Evolutionary conservation across 2,329 filamentous ascomycete species (phyloP).

Genomic region (Aaosphaeria arxii): DNA sequence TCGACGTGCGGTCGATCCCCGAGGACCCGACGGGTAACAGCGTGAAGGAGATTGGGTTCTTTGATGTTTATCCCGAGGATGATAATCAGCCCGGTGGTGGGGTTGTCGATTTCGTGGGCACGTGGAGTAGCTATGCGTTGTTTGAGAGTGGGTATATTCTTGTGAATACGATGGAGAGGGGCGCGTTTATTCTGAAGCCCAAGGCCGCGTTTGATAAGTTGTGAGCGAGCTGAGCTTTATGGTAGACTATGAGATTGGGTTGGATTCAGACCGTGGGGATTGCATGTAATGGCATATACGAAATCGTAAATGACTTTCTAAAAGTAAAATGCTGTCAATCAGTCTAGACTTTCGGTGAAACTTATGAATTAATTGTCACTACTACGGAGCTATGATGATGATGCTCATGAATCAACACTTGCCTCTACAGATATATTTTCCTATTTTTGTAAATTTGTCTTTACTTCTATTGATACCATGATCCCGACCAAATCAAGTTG

Average conservation of each 20-base stretch:
- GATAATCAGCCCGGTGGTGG: constrained; percentile 38
- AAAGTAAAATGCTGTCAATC: too few relatives aligned
- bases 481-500: too few relatives aligned
- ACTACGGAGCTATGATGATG: too few relatives aligned
- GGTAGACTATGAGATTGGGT: constrained; percentile 1
- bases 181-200: constrained; percentile 36
- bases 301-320: too few relatives aligned
- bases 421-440: too few relatives aligned
- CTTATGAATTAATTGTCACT: too few relatives aligned
- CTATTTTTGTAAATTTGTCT: too few relatives aligned
- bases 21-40: constrained; percentile 38
- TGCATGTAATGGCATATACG: too few relatives aligned
- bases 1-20: constrained; percentile 42
- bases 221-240: constrained; percentile 7
- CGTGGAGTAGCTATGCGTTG: constrained; percentile 42
- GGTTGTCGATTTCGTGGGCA: constrained; percentile 42
- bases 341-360: too few relatives aligned
- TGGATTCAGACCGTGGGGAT: too few relatives aligned
- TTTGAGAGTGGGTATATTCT: constrained; percentile 40
- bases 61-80: constrained; percentile 44
- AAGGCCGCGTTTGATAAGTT: constrained; percentile 14
- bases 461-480: too few relatives aligned
- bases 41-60: constrained; percentile 43
- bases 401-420: too few relatives aligned
- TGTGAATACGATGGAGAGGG: constrained; percentile 41